Conservation (phyloP, 768 basidiomycete genomes). For the Flagelloscypha sp. region DNA sequence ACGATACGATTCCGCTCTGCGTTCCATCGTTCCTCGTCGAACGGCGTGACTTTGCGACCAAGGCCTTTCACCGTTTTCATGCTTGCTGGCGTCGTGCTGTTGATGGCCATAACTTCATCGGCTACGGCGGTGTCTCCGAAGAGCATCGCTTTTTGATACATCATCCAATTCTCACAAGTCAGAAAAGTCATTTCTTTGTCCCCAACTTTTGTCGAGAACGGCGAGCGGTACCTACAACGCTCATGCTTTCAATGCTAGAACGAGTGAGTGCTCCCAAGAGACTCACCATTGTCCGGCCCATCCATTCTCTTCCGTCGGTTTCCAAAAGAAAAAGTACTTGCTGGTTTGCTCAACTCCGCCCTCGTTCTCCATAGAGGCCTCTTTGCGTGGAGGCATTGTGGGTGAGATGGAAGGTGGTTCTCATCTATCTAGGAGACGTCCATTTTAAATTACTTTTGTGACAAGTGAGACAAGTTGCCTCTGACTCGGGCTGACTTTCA, state of each 20-base stretch:
- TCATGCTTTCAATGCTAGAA: not conserved
- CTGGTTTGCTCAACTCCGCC: too few species aligned
- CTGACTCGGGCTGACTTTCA: too few species aligned
- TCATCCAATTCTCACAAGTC: constrained; percentile 62
- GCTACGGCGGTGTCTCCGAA: constrained; percentile 40
- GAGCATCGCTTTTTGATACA: constrained; percentile 52
- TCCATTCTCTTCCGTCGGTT: constrained; percentile 10
- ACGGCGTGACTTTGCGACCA: constrained; percentile 41
- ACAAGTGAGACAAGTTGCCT: too few species aligned
- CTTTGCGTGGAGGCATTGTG: too few species aligned
- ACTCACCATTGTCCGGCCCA: constrained; percentile 17
- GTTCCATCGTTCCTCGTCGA: constrained; percentile 43
- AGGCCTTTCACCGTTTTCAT: constrained; percentile 43
- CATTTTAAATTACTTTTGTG: too few species aligned
- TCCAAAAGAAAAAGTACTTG: constrained; percentile 21
- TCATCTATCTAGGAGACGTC: too few species aligned
- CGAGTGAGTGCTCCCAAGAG: not conserved
- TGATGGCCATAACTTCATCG: constrained; percentile 30
- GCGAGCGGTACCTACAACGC: constrained; percentile 29
- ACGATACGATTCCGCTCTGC: constrained; percentile 40
- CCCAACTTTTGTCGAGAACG: constrained; percentile 28
- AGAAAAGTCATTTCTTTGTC: constrained; percentile 28
- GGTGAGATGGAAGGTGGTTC: too few species aligned
- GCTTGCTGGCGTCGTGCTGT: constrained; percentile 20
- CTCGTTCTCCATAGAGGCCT: too few species aligned